Conservation (phyloP, 805 yeast genomes). For the Spathaspora girioi region DNA sequence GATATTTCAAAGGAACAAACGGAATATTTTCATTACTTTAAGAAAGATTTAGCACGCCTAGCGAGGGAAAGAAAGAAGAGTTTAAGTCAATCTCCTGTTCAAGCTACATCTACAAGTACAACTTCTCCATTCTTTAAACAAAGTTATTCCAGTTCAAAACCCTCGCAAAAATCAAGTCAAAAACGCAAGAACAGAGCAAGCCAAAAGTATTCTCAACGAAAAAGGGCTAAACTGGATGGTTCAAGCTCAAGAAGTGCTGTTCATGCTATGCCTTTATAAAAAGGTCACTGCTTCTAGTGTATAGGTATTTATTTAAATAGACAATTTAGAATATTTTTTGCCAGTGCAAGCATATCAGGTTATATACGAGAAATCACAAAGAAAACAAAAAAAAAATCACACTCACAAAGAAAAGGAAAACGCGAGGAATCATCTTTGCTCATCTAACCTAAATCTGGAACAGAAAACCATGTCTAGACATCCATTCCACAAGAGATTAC, state of each 20-base stretch:
- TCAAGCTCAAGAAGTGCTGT: neutral
- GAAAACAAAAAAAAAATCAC: neutral
- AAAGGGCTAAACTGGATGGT: neutral
- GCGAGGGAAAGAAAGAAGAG: constrained; percentile 27
- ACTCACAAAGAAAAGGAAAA: neutral
- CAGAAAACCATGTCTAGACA: constrained; percentile 12
- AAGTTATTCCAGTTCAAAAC: neutral
- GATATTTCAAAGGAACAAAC: constrained; percentile 30
- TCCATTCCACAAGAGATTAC: constrained; percentile 25
- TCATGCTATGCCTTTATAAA: neutral
- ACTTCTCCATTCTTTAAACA: neutral
- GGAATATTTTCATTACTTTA: constrained; percentile 37
- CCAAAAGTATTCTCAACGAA: constrained; percentile 1
- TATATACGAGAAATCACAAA: neutral
- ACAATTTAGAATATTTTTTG: neutral
- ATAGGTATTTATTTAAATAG: neutral
- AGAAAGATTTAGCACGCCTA: constrained; percentile 28
- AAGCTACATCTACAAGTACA: neutral
- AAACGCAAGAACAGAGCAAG: neutral
- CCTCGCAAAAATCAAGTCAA: neutral
- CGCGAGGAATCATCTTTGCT: neutral
- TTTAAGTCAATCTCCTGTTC: neutral
- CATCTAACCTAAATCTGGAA: neutral
- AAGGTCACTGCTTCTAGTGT: neutral
- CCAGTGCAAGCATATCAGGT: neutral